Evolutionary conservation across 768 basidiomycete species (phyloP).

Genomic region (Leucocoprinus birnbaumii): DNA sequence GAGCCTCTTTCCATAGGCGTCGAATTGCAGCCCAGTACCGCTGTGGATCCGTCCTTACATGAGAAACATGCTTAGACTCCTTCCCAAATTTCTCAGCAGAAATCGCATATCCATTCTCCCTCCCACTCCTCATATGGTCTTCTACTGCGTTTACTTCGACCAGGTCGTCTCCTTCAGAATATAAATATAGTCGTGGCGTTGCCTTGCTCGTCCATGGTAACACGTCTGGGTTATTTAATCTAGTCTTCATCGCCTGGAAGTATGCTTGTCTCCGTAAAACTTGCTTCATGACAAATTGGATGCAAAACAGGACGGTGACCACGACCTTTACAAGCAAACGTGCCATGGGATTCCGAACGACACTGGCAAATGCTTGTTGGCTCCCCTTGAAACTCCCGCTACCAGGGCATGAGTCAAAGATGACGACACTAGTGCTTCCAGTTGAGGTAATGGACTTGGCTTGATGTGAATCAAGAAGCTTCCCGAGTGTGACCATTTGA

Average conservation of each 20-base stretch:
- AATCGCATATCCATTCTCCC: conserved; percentile 29
- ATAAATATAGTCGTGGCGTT: conserved; percentile 44
- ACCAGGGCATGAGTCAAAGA: conserved; percentile 48
- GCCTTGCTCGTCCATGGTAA: conserved; percentile 36
- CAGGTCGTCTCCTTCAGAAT: conserved; percentile 39
- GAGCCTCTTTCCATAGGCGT: conserved; percentile 33
- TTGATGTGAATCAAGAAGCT: conserved; percentile 24
- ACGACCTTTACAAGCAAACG: conserved; percentile 19
- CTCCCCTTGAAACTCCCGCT: conserved; percentile 23
- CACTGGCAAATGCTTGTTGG: conserved; percentile 28
- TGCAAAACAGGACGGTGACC: conserved; percentile 26
- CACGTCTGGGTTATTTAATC: conserved; percentile 23
- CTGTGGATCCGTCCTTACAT: conserved; percentile 39
- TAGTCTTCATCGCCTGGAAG: conserved; percentile 24
- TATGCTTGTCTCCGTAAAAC: conserved; percentile 21
- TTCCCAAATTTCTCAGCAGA: conserved; percentile 31
- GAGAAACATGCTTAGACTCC: conserved; percentile 41
- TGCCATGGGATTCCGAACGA: conserved; percentile 28
- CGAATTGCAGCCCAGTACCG: conserved; percentile 41
- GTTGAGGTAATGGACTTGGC: conserved; percentile 7
- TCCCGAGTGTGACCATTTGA: conserved; percentile 32
- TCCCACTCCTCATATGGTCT: conserved; percentile 29
- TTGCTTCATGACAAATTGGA: conserved; percentile 16
- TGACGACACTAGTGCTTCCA: conserved; percentile 25
- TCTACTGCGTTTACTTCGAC: conserved; percentile 34